Percentiles rank a stretch among this genome's conserved stretches.
These are phyloP conservation scores for Pelagophyceae sp. DNA, from an alignment of 352 stramenopile genomes.

Conservation along the genomic window DNA sequence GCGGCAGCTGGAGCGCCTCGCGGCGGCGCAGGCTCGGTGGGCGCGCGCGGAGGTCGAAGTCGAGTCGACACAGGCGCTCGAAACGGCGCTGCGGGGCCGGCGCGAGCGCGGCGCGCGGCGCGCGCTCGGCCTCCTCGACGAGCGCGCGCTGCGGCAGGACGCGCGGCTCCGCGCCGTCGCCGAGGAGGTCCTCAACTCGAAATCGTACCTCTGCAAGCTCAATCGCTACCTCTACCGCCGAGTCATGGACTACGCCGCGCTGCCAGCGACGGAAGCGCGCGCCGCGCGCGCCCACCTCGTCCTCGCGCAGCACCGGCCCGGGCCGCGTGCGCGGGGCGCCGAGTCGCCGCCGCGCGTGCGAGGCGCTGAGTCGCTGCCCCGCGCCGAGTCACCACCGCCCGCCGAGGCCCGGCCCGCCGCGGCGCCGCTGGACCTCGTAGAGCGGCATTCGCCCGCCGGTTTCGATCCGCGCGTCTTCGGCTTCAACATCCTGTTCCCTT, in stretches of 20 bases:
- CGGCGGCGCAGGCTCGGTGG: not conserved
- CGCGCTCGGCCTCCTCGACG: conserved; percentile 2
- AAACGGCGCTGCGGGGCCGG: not conserved
- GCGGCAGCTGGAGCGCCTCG: not conserved
- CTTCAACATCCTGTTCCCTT: too few species aligned
- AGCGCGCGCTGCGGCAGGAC: not conserved
- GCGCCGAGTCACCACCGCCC: too few species aligned
- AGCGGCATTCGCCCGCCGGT: too few species aligned
- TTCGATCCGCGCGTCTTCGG: too few species aligned
- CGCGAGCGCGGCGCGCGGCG: conserved; percentile 1
- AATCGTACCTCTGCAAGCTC: not conserved
- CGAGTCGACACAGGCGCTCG: not conserved
- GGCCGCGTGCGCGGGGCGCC: too few species aligned
- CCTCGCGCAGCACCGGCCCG: too few species aligned
- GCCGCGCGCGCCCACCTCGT: not conserved
- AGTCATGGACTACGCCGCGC: not conserved
- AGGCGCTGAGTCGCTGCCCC: too few species aligned
- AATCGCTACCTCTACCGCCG: not conserved
- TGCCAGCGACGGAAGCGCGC: not conserved
- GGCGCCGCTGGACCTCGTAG: too few species aligned
- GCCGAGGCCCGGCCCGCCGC: too few species aligned
- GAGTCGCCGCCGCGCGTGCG: too few species aligned
- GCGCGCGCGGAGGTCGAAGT: not conserved
- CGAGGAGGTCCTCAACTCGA: not conserved
- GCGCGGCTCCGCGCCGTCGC: not conserved